Base-by-base conservation (phyloP, 352 stramenopile species). In the Phytophthora fragariaefolia region DNA sequence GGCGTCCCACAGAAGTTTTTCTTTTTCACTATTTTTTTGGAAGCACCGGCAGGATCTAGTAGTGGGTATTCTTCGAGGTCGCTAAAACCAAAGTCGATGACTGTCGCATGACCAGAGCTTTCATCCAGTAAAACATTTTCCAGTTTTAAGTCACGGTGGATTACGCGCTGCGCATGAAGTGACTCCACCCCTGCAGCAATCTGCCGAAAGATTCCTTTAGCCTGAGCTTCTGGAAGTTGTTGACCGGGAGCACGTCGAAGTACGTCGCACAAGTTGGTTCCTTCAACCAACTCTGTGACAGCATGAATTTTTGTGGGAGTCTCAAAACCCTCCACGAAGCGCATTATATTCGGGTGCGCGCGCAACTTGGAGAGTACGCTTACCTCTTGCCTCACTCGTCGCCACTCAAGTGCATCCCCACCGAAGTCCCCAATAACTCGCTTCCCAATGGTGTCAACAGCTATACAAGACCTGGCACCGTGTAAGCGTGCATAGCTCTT, bases 1-100 rank as follows among this genome's bases (percentile, higher is more conserved):
- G 85, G 80, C 0, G 80, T 92, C 18, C 85, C 85, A 50, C 85
- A 94, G 48, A 92, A 90, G 38, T 79, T 91, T 71, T 95, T 96
- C 27, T 73, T 74, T 46, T 60, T 58, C 18, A n/a, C 6, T n/a
- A 26, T 32, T 23, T 68, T 57, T 36, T 40, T 71, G 6, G 80
- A 49, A 79, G 82, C 30, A 22, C 61, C 47, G 10, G 32, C 36
- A 17, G 23, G 26, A n/a, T 58, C 36, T 18, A 22, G 24, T 23
- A 27, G 24, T 77, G 55, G 20, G 30, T 8, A 36, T 5, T 66
- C 61, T 52, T 90, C 80, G 13, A 84, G 70, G 47, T 88, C 77
- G 43, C 82, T 90, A 27, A 91, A 91, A 20, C 83, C 83, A 66
- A 93, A 91, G 58, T 93, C 83, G 22, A 93, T 86, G 15, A 92